A percentile compares a stretch with the other conserved stretches of the same genome.
These are phyloP conservation scores for Groenewaldozyma salmanticensis DNA, from an alignment of 805 yeast species.

Conservation along the genomic window DNA sequence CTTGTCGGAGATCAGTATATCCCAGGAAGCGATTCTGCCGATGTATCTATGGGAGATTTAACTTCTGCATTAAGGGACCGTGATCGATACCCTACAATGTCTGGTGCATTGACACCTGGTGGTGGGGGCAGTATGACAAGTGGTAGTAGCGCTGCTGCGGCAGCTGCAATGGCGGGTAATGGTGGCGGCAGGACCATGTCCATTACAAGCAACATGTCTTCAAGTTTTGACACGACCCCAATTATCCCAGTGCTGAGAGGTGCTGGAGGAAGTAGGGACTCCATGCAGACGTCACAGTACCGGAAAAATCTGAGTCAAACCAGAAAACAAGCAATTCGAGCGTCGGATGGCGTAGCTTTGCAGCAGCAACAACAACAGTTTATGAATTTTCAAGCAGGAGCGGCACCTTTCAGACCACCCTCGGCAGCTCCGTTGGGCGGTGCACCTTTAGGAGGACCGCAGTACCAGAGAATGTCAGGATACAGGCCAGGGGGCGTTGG, in stretches of 20 bases:
- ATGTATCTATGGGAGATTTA: slow-evolving; percentile 17
- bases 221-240: slow-evolving; percentile 28
- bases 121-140: too few relatives aligned
- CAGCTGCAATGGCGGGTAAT: too few relatives aligned
- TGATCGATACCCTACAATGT: slow-evolving; percentile 27
- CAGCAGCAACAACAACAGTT: slow-evolving; percentile 2
- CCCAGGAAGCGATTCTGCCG: slow-evolving; percentile 13
- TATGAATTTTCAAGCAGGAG: too few relatives aligned
- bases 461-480: background rate
- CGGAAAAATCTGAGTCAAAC: slow-evolving; percentile 17
- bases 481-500: background rate
- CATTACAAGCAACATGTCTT: slow-evolving; percentile 20
- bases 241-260: slow-evolving; percentile 25
- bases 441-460: background rate
- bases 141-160: too few relatives aligned
- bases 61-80: slow-evolving; percentile 24
- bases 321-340: slow-evolving; percentile 15
- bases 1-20: slow-evolving; percentile 18
- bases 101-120: slow-evolving; percentile 3
- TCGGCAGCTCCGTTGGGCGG: background rate
- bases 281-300: slow-evolving; percentile 11
- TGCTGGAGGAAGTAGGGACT: slow-evolving; percentile 4
- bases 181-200: slow-evolving; percentile 21
- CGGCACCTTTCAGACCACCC: background rate
- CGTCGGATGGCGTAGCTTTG: slow-evolving; percentile 12